A percentile compares a stretch with the other conserved stretches of the same genome.
phyloP scores from a whole-genome alignment of 2,329 filamentous ascomycete genomes.

The Mollisiaceae sp. region DNA sequence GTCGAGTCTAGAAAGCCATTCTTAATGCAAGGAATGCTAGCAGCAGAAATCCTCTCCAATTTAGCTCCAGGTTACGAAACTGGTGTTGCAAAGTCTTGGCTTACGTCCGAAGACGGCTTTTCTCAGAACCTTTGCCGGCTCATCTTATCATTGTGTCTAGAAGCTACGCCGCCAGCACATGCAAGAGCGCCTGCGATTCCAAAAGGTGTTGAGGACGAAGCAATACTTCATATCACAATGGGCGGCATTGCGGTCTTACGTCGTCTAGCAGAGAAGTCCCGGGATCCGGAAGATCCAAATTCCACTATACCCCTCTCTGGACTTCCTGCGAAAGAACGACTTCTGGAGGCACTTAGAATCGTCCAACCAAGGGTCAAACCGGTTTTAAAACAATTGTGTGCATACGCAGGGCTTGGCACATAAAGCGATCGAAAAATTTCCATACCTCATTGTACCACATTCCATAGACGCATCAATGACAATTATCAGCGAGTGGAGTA shows the following conservation, averaged over 20 bases:
- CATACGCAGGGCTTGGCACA: slow-evolving; percentile 61
- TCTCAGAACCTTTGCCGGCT: slow-evolving; percentile 79
- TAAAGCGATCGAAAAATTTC: slow-evolving; percentile 31
- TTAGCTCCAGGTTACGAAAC: slow-evolving; percentile 75
- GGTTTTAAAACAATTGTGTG: slow-evolving; percentile 72
- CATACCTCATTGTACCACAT: slow-evolving; percentile 38
- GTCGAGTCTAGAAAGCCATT: slow-evolving; percentile 86
- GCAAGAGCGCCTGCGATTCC: slow-evolving; percentile 38
- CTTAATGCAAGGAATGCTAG: slow-evolving; percentile 89
- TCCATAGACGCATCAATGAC: slow-evolving; percentile 42
- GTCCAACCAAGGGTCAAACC: slow-evolving; percentile 65
- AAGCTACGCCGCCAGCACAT: slow-evolving; percentile 58
- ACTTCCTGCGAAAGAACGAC: slow-evolving; percentile 68
- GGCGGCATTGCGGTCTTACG: slow-evolving; percentile 72
- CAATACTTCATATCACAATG: slow-evolving; percentile 60
- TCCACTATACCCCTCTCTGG: slow-evolving; percentile 62
- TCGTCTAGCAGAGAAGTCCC: slow-evolving; percentile 70
- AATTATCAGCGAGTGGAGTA: slow-evolving; percentile 38
- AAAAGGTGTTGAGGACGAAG: slow-evolving; percentile 43
- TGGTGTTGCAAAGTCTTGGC: slow-evolving; percentile 77
- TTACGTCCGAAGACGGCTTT: slow-evolving; percentile 83
- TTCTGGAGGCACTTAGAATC: slow-evolving; percentile 71
- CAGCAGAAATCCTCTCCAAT: slow-evolving; percentile 84
- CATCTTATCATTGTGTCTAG: slow-evolving; percentile 69
- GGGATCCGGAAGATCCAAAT: slow-evolving; percentile 57